Conservation (phyloP, 108 stramenopile species). For the Bacterosira constricta region DNA sequence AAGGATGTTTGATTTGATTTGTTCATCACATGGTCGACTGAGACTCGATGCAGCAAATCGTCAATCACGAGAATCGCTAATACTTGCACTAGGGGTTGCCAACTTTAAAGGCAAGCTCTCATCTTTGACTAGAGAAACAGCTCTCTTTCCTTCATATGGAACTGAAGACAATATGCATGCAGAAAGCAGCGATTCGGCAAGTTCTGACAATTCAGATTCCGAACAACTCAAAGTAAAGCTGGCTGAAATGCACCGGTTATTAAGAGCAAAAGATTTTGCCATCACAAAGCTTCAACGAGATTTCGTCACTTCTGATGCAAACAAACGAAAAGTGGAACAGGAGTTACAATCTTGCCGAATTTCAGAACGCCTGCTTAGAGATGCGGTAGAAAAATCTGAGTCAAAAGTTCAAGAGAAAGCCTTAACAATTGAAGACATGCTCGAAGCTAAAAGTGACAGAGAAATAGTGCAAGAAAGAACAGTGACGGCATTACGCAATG, state of each 20-base stretch:
- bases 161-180: neutral
- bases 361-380: constrained; percentile 4
- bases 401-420: constrained; percentile 17
- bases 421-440: constrained; percentile 14
- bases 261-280: constrained; percentile 42
- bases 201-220: constrained; percentile 2
- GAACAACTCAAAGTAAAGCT: constrained; percentile 29
- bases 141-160: constrained; percentile 34
- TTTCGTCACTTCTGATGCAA: neutral
- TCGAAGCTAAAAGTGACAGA: constrained; percentile 3
- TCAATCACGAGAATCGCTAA: constrained; percentile 65
- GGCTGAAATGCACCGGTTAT: constrained; percentile 50
- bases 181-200: constrained; percentile 2
- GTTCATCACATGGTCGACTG: constrained; percentile 32
- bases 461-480: constrained; percentile 54
- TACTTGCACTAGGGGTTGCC: constrained; percentile 72
- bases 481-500: constrained; percentile 66
- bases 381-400: constrained; percentile 23
- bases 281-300: constrained; percentile 38
- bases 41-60: constrained; percentile 66
- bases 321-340: constrained; percentile 35
- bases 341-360: constrained; percentile 21
- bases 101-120: constrained; percentile 57
- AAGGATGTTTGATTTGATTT: constrained; percentile 33
- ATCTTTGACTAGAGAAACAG: constrained; percentile 44